Percentiles rank a stretch among this genome's conserved stretches.
Conservation (phyloP, 768 basidiomycete species). For the Antrodiella citrinella region DNA sequence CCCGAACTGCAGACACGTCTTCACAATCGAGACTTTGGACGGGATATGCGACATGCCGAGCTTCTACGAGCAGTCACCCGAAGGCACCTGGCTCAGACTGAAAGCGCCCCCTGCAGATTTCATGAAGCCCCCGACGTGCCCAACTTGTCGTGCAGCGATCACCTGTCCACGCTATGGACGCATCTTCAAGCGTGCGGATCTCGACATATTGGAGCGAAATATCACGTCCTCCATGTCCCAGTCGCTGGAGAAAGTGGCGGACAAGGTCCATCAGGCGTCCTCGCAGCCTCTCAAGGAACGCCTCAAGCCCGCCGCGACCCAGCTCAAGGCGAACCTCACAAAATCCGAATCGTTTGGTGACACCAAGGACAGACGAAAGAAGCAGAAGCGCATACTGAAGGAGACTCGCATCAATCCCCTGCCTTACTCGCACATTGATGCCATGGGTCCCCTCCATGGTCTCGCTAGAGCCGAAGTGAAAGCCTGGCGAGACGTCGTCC, state of each 20-base stretch:
- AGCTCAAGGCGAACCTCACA: background rate
- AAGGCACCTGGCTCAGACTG: conserved; percentile 37
- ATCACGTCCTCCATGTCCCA: conserved; percentile 44
- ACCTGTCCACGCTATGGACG: conserved; percentile 54
- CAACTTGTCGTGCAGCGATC: conserved; percentile 52
- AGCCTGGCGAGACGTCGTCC: conserved; percentile 33
- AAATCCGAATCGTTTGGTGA: conserved; percentile 2
- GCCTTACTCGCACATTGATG: background rate
- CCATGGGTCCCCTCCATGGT: conserved; percentile 16
- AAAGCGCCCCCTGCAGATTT: conserved; percentile 32
- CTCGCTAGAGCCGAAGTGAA: conserved; percentile 24
- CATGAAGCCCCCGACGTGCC: conserved; percentile 46
- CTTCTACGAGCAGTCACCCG: conserved; percentile 36
- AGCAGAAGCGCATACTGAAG: conserved; percentile 8
- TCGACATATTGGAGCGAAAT: conserved; percentile 62
- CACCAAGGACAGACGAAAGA: conserved; percentile 10
- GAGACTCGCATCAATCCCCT: conserved; percentile 2
- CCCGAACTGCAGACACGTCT: conserved; percentile 51
- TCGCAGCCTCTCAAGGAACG: conserved; percentile 16
- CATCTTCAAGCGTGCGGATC: conserved; percentile 48
- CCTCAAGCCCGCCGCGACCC: conserved; percentile 13
- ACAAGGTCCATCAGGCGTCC: conserved; percentile 22
- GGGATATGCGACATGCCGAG: conserved; percentile 43
- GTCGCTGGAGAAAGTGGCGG: conserved; percentile 12
- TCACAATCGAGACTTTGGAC: conserved; percentile 68